A percentile compares a stretch with the other conserved stretches of the same genome.
phyloP scores from a whole-genome alignment of 2,329 filamentous ascomycete genomes.

The Sporothrix curviconia region DNA sequence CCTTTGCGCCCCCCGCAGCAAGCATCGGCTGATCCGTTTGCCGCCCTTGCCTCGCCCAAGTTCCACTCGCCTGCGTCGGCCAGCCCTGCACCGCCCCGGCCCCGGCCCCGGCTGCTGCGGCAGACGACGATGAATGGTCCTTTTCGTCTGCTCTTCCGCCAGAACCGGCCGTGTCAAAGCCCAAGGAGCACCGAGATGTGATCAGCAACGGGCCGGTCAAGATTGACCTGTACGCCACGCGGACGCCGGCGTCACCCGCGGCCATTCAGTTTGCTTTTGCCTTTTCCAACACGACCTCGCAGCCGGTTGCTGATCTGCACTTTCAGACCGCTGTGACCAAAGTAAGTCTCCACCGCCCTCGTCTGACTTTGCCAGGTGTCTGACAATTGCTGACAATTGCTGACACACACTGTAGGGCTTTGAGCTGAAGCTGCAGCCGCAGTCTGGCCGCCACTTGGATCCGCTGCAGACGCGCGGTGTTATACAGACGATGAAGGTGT shows the following conservation, averaged over 20 bases:
- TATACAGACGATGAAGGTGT: constrained; percentile 71
- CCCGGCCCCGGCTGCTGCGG: constrained; percentile 24
- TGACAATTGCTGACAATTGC: too few relatives aligned
- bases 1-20: constrained; percentile 38
- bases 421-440: constrained; percentile 73
- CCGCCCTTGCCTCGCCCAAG: constrained; percentile 39
- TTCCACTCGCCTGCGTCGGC: constrained; percentile 32
- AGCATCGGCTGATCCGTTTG: constrained; percentile 45
- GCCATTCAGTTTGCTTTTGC: constrained; percentile 64
- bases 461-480: constrained; percentile 70
- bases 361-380: too few relatives aligned
- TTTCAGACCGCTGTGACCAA: constrained; percentile 93
- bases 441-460: constrained; percentile 69
- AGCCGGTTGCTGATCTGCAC: constrained; percentile 70
- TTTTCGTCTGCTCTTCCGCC: constrained; percentile 80
- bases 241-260: constrained; percentile 46
- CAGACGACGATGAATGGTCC: constrained; percentile 85
- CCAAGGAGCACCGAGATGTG: constrained; percentile 55
- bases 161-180: constrained; percentile 38
- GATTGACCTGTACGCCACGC: constrained; percentile 65
- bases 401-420: constrained; percentile 55
- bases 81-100: constrained; percentile 27
- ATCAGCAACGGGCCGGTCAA: constrained; percentile 65
- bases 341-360: too few relatives aligned
- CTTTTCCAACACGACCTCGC: constrained; percentile 75